Evolutionary conservation across 768 basidiomycete genomes (phyloP), one percentile per base, ranked within the genome.

Genomic region (Boletus bicolor): DNA sequence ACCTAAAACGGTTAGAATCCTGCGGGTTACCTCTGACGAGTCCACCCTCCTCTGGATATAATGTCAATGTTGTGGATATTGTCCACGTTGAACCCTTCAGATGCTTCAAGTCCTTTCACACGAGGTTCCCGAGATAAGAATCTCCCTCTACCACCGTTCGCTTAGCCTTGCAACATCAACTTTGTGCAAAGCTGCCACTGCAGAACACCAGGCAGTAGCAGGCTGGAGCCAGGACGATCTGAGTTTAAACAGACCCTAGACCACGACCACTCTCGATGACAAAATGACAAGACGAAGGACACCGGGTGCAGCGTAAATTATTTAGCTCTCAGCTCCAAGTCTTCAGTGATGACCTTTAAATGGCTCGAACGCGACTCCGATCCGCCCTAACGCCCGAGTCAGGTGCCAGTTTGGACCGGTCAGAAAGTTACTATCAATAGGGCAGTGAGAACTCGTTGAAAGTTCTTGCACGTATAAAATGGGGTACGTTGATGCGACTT

Each of bases 361-460:
- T 36, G 24, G 48, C 11, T 46, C 24, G 17, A 24, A 48, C 37
- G 24, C 26, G n/a, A 42, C 14, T 44, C 55, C 45, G 46, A 26
- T 35, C 26, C 44, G 28, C 37, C 21, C 34, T 45, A 15, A 30
- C 28, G 10, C 24, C 32, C 39, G 5, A 9, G 51, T 53, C 61
- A 51, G 61, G 48, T 43, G 56, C n/a, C 19, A 6, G 38, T 19
- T 10, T 26, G 30, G 19, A 32, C 14, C 10, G 10, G 26, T 30
- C n/a, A 32, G 30, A 7, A 32, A 14, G 37, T 36, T 28, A 32
- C 47, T 57, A 63, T 66, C 43, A 54, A 64, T 63, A 64, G 55
- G 14, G n/a, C 45, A 24, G 59, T 58, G 54, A 62, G 63, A 65
- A 62, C 17, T 7, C 28, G 7, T 10, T 14, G 30, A 38, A 26